Evolutionary conservation across 108 stramenopile genomes (phyloP).

Genomic region (Nannochloropsis oceanica): DNA sequence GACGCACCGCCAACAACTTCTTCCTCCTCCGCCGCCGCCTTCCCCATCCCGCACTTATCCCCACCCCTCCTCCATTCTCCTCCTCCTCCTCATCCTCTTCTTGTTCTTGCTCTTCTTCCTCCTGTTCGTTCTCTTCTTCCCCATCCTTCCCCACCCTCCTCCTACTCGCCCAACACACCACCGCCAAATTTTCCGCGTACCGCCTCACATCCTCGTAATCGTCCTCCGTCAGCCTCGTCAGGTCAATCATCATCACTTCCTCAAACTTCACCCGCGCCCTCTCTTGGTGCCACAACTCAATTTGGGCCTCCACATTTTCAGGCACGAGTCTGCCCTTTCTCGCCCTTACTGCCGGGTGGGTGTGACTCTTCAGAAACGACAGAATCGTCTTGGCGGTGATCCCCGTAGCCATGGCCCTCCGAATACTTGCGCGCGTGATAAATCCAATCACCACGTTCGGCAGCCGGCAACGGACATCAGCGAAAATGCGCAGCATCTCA

Average conservation of each 20-base stretch:
- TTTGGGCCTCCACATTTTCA: background rate
- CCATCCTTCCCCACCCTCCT: background rate
- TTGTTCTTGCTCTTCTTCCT: background rate
- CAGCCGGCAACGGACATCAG: constrained; percentile 22
- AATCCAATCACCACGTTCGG: constrained; percentile 34
- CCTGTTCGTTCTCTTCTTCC: background rate
- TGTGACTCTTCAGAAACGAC: constrained; percentile 24
- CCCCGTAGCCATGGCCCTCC: constrained; percentile 24
- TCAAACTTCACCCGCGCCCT: constrained; percentile 10
- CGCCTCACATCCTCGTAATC: background rate
- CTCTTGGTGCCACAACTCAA: constrained; percentile 33
- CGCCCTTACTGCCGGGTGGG: background rate
- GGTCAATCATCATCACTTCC: constrained; percentile 13
- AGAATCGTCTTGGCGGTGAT: constrained; percentile 28
- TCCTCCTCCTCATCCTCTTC: background rate
- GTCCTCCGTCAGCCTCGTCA: constrained; percentile 1
- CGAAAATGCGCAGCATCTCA: constrained; percentile 34
- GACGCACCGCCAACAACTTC: constrained; percentile 6
- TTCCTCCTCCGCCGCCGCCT: background rate
- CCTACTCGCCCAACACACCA: constrained; percentile 3
- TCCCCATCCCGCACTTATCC: background rate
- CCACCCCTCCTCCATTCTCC: background rate
- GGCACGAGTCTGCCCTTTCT: background rate
- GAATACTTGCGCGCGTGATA: constrained; percentile 34
- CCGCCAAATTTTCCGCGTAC: background rate